These are phyloP conservation scores for Metschnikowia matae DNA, from an alignment of 805 yeast genomes.

Conservation along the genomic window DNA sequence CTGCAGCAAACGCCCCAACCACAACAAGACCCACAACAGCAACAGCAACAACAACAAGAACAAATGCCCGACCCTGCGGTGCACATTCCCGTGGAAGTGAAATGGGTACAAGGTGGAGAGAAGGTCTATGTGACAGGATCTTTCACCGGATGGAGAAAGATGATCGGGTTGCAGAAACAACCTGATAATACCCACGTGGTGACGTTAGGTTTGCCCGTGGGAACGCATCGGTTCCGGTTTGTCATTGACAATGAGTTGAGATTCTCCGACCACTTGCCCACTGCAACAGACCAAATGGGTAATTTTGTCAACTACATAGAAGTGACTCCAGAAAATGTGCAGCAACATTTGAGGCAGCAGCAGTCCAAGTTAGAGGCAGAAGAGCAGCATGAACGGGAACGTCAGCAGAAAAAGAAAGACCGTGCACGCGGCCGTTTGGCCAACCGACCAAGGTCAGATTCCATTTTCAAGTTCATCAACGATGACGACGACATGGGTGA, in stretches of 20 bases:
- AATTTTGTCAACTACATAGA: slow-evolving; percentile 90
- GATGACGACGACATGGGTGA: slow-evolving; percentile 82
- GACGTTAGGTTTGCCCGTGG: slow-evolving; percentile 75
- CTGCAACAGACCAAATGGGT: slow-evolving; percentile 96
- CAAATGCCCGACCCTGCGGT: slow-evolving; percentile 25
- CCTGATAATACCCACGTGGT: slow-evolving; percentile 57
- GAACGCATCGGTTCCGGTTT: slow-evolving; percentile 89
- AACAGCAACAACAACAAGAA: not conserved
- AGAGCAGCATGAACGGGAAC: slow-evolving; percentile 14
- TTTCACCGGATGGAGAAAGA: slow-evolving; percentile 96
- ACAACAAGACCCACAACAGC: not conserved
- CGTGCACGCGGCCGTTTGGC: slow-evolving; percentile 29
- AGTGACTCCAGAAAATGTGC: slow-evolving; percentile 46
- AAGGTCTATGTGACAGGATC: slow-evolving; percentile 96
- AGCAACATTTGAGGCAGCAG: slow-evolving; percentile 28
- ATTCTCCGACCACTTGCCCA: slow-evolving; percentile 84
- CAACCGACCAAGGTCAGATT: slow-evolving; percentile 43
- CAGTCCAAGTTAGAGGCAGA: slow-evolving; percentile 21
- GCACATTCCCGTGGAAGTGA: slow-evolving; percentile 59
- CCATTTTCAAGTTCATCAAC: slow-evolving; percentile 57
- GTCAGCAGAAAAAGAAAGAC: slow-evolving; percentile 8
- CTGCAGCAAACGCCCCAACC: not conserved
- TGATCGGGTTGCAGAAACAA: slow-evolving; percentile 76
- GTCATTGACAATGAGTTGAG: slow-evolving; percentile 91
- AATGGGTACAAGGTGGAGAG: slow-evolving; percentile 95